Evolutionary conservation across 768 basidiomycete genomes (phyloP), one percentile per base, ranked within the genome.

Genomic region (Phlebiopsis flavidoalba): DNA sequence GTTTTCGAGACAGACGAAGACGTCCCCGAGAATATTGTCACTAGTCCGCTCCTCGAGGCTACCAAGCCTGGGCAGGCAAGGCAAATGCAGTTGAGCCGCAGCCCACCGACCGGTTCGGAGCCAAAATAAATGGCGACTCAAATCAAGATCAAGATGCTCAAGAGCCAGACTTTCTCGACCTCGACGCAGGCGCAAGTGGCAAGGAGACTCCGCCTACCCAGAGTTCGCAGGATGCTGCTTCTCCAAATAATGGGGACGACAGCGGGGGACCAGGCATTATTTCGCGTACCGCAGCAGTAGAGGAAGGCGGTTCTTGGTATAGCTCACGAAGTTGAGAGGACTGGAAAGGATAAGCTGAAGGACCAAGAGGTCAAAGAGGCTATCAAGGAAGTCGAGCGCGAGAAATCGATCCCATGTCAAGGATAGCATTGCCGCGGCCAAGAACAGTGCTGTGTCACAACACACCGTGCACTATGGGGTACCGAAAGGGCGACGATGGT

Each of bases 1-100:
- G 90, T 99, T 45, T 93, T 98, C 65, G 96, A 99, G 74, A 98
- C 96, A 0, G 92, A 95, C 45, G 92, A 88, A 43, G 94, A 98
- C 60, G 87, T 98, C 33, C 96, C 97, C 3, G 89, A 84, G 51
- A 91, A 95, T 71, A 84, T 99, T 63, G 89, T 95, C 64, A 99
- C 97, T 0, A 93, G 91, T 74, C 97, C 97, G 24, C 76, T 99
- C 22, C 83, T 96, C 14, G 79, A 86, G 62, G 84, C 89, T 8
- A 87, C 86, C 2, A 75, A 70, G 53, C 69, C 77, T 26, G 78
- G 60, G 56, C 72, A 61, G 67, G 64, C 62, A 57, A 61, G 67
- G 64, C 62, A 57, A 72, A 63, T 63, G 65, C 66, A 48, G 53
- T 33, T 37, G 24, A 14, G 12, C 67, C 40, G 60, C 72, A 49